Base-by-base conservation (phyloP, 495 filamentous ascomycete genomes). In the Penicillium bovifimosum region DNA sequence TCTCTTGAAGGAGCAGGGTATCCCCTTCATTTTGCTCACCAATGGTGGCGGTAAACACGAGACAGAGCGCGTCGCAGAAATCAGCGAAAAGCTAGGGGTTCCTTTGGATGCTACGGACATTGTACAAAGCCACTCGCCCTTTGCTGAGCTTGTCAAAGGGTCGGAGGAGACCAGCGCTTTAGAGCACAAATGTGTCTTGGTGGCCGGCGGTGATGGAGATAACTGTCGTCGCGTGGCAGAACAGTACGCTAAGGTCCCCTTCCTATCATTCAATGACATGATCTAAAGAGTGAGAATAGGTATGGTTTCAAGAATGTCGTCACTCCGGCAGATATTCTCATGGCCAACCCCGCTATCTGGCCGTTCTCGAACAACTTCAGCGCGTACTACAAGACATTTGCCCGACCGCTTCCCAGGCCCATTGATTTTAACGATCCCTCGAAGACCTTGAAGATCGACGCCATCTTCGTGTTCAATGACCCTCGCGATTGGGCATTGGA, bases 401-500 rank as follows among this genome's bases (percentile, higher is more conserved):
- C 86, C 17, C 77, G 78, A 8, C 86, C 88, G 1, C 76, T 93
- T 3, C 67, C 71, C 1, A 62, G 65, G 27, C 62, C 62, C 6
- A 45, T 65, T 11, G 65, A 74, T 52, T 57, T 64, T 0, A 61
- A 48, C 13, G 59, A 76, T 26, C 76, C 75, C 0, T 56, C 64
- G 0, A 71, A 70, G 13, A 71, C 77, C 29, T 72, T 90, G 34
- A 86, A 88, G 54, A 81, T 96, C 58, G 85, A 88, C 62, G 90
- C 91, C 14, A 80, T 98, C 41, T 83, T 96, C 63, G 84, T 96
- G 29, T 95, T 86, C 74, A 89, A 92, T 66, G 90, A 95, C 68
- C 88, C 93, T 9, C 81, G 93, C 24, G 92, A 96, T 75, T 96
- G 92, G 91, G 90, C 82, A 7, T 76, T 93, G n/a, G 89, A 95